phyloP scores from a whole-genome alignment of 345 rosid genomes.

The Alliaria petiolata region DNA sequence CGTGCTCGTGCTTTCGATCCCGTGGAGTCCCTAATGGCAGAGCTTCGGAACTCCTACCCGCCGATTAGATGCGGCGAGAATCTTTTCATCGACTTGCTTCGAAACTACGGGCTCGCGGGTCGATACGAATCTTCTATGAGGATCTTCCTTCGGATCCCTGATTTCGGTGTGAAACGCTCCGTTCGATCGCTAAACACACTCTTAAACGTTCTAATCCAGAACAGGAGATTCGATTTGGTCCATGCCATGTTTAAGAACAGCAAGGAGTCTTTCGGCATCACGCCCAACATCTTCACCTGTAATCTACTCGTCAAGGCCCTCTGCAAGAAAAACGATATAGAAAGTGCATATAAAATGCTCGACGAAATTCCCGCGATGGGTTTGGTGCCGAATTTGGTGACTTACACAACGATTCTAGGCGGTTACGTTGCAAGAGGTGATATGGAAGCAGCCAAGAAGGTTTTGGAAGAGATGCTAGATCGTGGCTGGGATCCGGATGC shows the following conservation, averaged over 20 bases:
- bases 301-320: constrained; percentile 73
- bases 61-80: constrained; percentile 68
- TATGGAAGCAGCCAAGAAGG: constrained; percentile 55
- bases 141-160: constrained; percentile 56
- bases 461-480: constrained; percentile 59
- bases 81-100: constrained; percentile 60
- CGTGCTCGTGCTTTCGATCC: constrained; percentile 80
- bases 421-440: constrained; percentile 74
- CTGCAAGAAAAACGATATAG: constrained; percentile 56
- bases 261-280: constrained; percentile 44
- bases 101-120: constrained; percentile 73
- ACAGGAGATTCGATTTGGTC: constrained; percentile 56
- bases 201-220: constrained; percentile 69
- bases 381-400: constrained; percentile 66
- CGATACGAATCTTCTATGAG: constrained; percentile 48
- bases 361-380: constrained; percentile 88
- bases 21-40: constrained; percentile 57
- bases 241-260: constrained; percentile 51
- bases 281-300: constrained; percentile 69
- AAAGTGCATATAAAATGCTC: constrained; percentile 52
- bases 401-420: constrained; percentile 69
- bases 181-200: constrained; percentile 78
- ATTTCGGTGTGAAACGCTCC: constrained; percentile 57
- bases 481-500: constrained; percentile 88
- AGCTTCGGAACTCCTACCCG: constrained; percentile 40